Evolutionary conservation across 371 early-diverging fungal species (phyloP), one percentile per base, ranked within the genome.

Genomic region (Rhizopus stolonifer): DNA sequence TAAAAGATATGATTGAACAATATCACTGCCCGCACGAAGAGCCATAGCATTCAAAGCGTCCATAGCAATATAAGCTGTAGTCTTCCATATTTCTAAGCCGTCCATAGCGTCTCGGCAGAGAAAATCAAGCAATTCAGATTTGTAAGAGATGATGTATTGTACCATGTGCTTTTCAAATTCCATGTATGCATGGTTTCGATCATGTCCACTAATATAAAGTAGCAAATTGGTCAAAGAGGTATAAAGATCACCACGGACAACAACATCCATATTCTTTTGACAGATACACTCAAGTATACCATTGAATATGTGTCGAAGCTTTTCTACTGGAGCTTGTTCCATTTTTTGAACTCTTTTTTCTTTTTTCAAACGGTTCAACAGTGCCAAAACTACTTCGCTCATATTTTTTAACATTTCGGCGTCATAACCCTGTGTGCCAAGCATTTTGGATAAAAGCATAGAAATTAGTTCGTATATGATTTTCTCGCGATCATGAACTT

Each of bases 161-260:
- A 77, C 58, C 43, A 79, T 74, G 24, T 50, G 59, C 4, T 56
- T 46, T 22, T 71, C 42, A 45, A 46, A 15, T 21, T 61, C 48
- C 31, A 56, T 44, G 54, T 29, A 67, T 60, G 48, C 17, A 23
- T 49, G 46, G 29, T 51, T 64, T 38, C 15, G 33, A 13, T 21
- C 47, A 26, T 52, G 60, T 1, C 29, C 23, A 13, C 34, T 36
- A 54, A 40, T 61, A 57, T 38, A 78, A 65, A 69, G 82, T 25
- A 94, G 64, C 48, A 88, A 86, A 49, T 81, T 80, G 46, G 88
- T 77, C 29, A 95, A 59, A 0, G 91, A 79, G 17, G 86, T 75
- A 70, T 95, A 95, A 51, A 93, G 63, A 65, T 93, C 92, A 22
- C 91, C 92, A 1, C 97, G 84, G 21, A 89, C 67, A 8, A 76